These are phyloP conservation scores for Exutisphaerella laricina DNA, from an alignment of 2,329 filamentous ascomycete species.

Conservation along the genomic window DNA sequence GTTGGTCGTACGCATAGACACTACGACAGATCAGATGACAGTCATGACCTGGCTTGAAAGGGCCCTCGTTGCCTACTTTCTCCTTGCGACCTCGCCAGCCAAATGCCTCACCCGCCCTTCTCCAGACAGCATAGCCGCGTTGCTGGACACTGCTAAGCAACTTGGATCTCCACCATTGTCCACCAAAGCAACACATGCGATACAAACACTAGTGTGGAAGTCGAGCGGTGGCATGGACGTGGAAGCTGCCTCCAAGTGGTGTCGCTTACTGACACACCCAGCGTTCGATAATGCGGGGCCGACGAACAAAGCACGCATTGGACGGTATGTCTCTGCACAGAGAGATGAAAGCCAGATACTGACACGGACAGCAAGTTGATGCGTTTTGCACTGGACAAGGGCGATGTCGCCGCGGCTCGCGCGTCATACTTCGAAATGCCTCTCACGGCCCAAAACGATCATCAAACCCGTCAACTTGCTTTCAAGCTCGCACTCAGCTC, in stretches of 20 bases:
- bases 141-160: constrained; percentile 15
- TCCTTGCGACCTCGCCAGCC: constrained; percentile 53
- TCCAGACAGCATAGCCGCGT: constrained; percentile 3
- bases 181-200: constrained; percentile 58
- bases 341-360: constrained; percentile 1
- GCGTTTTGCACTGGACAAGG: constrained; percentile 58
- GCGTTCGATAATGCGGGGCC: constrained; percentile 62
- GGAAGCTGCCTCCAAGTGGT: constrained; percentile 51
- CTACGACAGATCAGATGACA: not conserved
- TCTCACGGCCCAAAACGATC: constrained; percentile 21
- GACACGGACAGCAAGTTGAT: constrained; percentile 66
- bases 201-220: constrained; percentile 76
- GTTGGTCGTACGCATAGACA: constrained; percentile 37
- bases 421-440: constrained; percentile 57
- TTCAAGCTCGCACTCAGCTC: constrained; percentile 28
- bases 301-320: constrained; percentile 57
- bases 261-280: constrained; percentile 59
- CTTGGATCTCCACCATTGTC: constrained; percentile 39
- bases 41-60: constrained; percentile 62
- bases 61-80: constrained; percentile 61
- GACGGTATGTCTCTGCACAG: constrained; percentile 50
- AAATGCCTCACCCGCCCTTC: not conserved
- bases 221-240: constrained; percentile 24
- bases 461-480: constrained; percentile 24
- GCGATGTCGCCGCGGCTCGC: constrained; percentile 51